Evolutionary conservation across 1,284 basidiomycete genomes (phyloP).

Genomic region (Cronartium quercuum): DNA sequence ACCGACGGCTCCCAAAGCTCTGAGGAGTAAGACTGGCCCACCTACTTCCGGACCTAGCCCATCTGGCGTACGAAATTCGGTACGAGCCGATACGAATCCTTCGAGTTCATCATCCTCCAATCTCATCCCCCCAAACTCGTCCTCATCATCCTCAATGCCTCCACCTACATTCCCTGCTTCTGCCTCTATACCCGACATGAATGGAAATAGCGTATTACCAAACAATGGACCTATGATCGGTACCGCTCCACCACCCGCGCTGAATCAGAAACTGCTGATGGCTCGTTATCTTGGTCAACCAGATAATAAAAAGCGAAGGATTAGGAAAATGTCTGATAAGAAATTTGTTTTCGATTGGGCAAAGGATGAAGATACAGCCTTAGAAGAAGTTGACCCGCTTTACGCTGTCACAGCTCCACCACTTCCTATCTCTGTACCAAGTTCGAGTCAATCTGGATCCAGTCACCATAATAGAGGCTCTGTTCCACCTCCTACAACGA

Average conservation of each 20-base stretch:
- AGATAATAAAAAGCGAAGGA: slow-evolving; percentile 70
- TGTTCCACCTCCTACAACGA: slow-evolving; percentile 7
- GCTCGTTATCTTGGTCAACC: slow-evolving; percentile 34
- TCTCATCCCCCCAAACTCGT: not conserved
- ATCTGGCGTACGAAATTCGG: slow-evolving; percentile 34
- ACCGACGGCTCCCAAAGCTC: slow-evolving; percentile 32
- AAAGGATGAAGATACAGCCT: slow-evolving; percentile 79
- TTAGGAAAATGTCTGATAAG: slow-evolving; percentile 85
- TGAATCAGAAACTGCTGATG: slow-evolving; percentile 39
- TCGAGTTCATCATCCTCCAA: not conserved
- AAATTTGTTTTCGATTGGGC: slow-evolving; percentile 99
- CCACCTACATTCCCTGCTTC: slow-evolving; percentile 14
- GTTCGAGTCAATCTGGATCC: not conserved
- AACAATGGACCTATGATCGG: slow-evolving; percentile 27
- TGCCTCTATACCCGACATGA: not conserved
- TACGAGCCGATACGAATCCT: slow-evolving; percentile 2
- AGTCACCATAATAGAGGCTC: slow-evolving; percentile 7
- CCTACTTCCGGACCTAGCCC: slow-evolving; percentile 21
- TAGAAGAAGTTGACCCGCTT: slow-evolving; percentile 46
- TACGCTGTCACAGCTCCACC: slow-evolving; percentile 39
- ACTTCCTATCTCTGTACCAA: not conserved
- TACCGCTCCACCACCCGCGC: slow-evolving; percentile 11
- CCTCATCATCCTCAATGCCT: slow-evolving; percentile 1
- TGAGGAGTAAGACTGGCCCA: slow-evolving; percentile 4
- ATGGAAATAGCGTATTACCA: not conserved